Conservation (phyloP, 176 grass and related monocot species). For the Sorghum bicolor region DNA sequence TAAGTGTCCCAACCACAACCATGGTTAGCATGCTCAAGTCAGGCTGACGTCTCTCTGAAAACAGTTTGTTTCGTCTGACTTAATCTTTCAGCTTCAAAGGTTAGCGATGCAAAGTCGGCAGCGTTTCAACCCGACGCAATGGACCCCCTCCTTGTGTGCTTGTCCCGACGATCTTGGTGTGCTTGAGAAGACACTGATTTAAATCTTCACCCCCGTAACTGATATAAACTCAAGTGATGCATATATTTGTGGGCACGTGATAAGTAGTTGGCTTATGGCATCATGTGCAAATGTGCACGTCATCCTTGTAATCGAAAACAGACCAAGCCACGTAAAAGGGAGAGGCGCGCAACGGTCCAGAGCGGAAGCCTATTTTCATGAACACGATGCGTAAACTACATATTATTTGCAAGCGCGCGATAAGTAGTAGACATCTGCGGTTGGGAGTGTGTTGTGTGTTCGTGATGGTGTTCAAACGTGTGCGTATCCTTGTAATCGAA, state of each 20-base stretch:
- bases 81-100: background rate
- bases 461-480: background rate
- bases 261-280: background rate
- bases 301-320: conserved; percentile 18
- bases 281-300: background rate
- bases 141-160: background rate
- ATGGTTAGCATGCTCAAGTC: background rate
- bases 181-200: background rate
- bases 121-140: background rate
- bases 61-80: background rate
- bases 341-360: background rate
- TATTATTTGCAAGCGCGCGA: background rate
- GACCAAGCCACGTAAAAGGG: background rate
- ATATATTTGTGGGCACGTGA: background rate
- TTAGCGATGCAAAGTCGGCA: background rate
- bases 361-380: background rate
- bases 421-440: background rate
- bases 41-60: background rate
- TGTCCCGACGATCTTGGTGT: background rate
- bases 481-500: conserved; percentile 10
- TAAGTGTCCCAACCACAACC: background rate
- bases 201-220: background rate
- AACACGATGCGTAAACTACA: too few species aligned
- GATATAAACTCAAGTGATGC: background rate
- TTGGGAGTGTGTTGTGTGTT: background rate